Evolutionary conservation across 345 rosid species (phyloP).

Genomic region (Salix caprea): DNA sequence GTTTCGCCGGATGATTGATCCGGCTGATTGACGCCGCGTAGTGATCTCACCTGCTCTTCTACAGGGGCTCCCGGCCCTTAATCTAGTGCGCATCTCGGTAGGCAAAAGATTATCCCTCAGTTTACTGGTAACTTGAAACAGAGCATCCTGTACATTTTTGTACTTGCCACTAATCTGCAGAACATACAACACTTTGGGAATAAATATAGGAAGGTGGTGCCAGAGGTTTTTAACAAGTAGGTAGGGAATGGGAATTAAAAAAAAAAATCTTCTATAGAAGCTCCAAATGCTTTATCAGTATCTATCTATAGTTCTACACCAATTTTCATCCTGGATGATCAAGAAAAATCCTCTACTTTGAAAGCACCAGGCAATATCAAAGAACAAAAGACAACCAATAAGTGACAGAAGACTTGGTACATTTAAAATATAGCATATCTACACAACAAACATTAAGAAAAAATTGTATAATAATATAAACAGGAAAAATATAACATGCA

Average conservation of each 20-base stretch:
- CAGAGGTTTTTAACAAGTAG: slow-evolving; percentile 4
- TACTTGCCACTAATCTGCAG: slow-evolving; percentile 45
- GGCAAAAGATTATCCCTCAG: slow-evolving; percentile 38
- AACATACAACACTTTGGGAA: background rate
- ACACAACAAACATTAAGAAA: too few species aligned
- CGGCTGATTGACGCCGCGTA: slow-evolving; percentile 10
- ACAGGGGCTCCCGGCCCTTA: slow-evolving; percentile 9
- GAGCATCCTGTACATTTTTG: slow-evolving; percentile 37
- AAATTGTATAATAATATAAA: background rate
- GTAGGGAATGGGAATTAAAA: too few species aligned
- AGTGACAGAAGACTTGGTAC: too few species aligned
- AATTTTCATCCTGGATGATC: too few species aligned
- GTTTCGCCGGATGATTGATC: background rate
- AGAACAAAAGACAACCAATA: too few species aligned
- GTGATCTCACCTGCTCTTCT: slow-evolving; percentile 22
- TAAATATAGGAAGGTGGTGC: background rate
- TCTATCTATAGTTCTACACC: too few species aligned
- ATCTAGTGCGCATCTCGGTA: slow-evolving; percentile 30
- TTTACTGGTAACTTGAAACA: slow-evolving; percentile 33
- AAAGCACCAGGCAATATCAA: too few species aligned
- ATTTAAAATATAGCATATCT: too few species aligned
- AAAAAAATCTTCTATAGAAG: background rate
- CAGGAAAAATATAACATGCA: background rate
- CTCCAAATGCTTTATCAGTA: too few species aligned
- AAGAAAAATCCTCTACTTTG: too few species aligned